Conservation (phyloP, 331 rosid species). For the Spiraea crenata region DNA sequence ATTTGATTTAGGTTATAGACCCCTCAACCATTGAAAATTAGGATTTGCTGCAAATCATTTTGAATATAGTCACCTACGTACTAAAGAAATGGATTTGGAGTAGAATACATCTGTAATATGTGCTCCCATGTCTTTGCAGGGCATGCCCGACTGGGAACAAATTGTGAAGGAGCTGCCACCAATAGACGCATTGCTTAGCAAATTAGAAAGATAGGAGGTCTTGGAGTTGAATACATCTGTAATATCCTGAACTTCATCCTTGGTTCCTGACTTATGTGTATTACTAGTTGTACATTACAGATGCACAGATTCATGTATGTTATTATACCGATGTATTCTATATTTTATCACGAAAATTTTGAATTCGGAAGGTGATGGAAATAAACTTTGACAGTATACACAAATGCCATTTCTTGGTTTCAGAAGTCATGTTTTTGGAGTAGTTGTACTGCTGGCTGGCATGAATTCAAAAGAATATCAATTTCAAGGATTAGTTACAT, state of each 20-base stretch:
- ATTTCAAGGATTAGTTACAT: constrained; percentile 8
- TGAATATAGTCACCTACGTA: neutral
- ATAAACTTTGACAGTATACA: neutral
- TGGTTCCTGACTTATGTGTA: too few relatives aligned
- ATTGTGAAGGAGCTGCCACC: constrained; percentile 84
- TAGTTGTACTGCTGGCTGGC: constrained; percentile 30
- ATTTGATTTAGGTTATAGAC: neutral
- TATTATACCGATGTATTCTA: constrained; percentile 7
- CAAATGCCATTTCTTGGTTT: constrained; percentile 4
- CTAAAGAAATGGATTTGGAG: neutral
- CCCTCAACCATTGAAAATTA: neutral
- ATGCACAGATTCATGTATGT: neutral
- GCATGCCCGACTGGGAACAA: constrained; percentile 94
- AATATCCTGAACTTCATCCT: neutral
- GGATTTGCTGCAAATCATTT: neutral
- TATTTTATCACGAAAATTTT: constrained; percentile 7
- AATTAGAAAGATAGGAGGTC: constrained; percentile 63
- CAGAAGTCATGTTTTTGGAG: neutral
- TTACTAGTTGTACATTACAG: too few relatives aligned
- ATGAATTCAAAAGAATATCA: constrained; percentile 16
- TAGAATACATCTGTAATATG: constrained; percentile 1
- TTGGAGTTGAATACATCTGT: constrained; percentile 1
- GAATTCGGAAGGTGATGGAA: constrained; percentile 7
- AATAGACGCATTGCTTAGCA: constrained; percentile 85
- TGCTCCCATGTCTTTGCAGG: constrained; percentile 47